Conservation (phyloP, 305 asterid species). For the Salvia sclarea region DNA sequence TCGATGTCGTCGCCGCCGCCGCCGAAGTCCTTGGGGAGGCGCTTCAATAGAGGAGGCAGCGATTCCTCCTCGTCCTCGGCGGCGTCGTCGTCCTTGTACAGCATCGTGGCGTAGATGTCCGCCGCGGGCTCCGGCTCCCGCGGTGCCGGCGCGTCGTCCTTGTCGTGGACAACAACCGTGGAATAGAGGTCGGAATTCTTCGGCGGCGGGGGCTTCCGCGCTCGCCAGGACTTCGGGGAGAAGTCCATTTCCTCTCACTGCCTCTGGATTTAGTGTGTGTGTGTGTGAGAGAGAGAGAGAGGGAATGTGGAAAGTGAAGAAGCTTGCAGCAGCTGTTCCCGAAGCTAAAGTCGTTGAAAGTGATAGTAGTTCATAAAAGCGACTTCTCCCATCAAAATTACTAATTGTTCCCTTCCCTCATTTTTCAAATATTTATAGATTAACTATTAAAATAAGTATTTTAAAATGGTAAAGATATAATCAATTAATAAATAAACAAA, state of each 20-base stretch:
- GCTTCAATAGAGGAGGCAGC: constrained; percentile 81
- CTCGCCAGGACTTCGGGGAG: constrained; percentile 69
- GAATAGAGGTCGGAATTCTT: constrained; percentile 71
- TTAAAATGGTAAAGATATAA: too few relatives aligned
- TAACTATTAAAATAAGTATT: too few relatives aligned
- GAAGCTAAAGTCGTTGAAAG: constrained; percentile 18
- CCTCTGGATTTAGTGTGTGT: constrained; percentile 21
- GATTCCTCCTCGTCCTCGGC: constrained; percentile 69
- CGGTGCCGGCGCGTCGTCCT: constrained; percentile 33
- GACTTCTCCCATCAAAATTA: background rate
- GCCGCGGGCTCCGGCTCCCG: constrained; percentile 36
- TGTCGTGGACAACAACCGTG: constrained; percentile 49
- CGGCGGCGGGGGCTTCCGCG: constrained; percentile 60
- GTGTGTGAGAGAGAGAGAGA: constrained; percentile 10
- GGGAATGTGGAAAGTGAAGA: background rate
- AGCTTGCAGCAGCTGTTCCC: constrained; percentile 9
- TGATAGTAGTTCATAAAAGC: background rate
- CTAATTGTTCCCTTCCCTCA: too few relatives aligned
- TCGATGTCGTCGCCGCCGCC: constrained; percentile 53
- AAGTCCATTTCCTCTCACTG: constrained; percentile 50
- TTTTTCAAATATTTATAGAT: too few relatives aligned
- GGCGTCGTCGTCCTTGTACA: constrained; percentile 61
- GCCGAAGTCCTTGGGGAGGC: constrained; percentile 90
- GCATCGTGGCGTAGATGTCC: constrained; percentile 73
- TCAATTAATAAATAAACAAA: too few relatives aligned